phyloP scores from a whole-genome alignment of 768 basidiomycete species.

The Boletus rubropictus region DNA sequence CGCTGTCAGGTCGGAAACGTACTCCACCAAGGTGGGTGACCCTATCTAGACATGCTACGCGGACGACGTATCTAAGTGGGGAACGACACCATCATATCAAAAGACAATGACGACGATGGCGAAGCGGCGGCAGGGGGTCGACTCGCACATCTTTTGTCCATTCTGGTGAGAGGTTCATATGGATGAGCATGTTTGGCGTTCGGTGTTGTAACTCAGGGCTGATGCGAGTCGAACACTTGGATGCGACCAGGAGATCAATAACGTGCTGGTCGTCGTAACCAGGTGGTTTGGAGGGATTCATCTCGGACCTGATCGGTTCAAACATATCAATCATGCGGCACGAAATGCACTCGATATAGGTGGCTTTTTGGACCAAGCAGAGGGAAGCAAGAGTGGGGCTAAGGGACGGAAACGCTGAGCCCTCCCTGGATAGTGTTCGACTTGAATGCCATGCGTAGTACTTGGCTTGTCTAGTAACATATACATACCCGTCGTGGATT shows the following conservation, averaged over 20 bases:
- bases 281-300: slow-evolving; percentile 92
- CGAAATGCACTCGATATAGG: slow-evolving; percentile 84
- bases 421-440: neutral
- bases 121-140: slow-evolving; percentile 91
- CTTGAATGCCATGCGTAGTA: neutral
- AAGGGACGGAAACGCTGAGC: slow-evolving; percentile 29
- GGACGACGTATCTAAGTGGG: neutral
- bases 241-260: slow-evolving; percentile 56
- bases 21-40: slow-evolving; percentile 63
- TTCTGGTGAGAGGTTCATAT: slow-evolving; percentile 48
- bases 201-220: neutral
- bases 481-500: no score
- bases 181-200: neutral
- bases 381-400: slow-evolving; percentile 18
- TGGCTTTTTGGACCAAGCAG: slow-evolving; percentile 67
- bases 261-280: slow-evolving; percentile 88
- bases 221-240: neutral
- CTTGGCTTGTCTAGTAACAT: neutral
- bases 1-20: slow-evolving; percentile 62
- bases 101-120: slow-evolving; percentile 93
- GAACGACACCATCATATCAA: neutral
- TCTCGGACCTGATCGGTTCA: slow-evolving; percentile 82
- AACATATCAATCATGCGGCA: slow-evolving; percentile 94
- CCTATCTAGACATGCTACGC: neutral
- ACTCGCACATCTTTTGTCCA: slow-evolving; percentile 85